Conservation (phyloP, 2,329 filamentous ascomycete species). For the Ceratocystis cacaofunesta region DNA sequence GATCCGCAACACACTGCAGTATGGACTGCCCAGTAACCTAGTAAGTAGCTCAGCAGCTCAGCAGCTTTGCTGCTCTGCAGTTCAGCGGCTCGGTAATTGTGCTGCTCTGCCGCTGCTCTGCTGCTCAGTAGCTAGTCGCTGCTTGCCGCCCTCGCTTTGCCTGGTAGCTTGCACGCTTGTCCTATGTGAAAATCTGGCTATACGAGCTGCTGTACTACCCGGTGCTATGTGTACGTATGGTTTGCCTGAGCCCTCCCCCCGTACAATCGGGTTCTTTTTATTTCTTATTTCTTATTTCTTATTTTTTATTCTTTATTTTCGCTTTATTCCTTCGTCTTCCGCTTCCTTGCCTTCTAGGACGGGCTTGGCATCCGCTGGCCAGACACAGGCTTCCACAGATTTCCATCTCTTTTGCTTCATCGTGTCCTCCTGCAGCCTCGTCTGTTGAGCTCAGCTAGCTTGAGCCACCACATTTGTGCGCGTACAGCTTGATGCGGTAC, state of each 20-base stretch:
- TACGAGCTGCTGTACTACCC: conserved; percentile 7
- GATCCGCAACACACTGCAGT: neutral
- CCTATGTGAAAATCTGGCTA: conserved; percentile 1
- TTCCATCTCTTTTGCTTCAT: neutral
- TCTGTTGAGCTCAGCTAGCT: neutral
- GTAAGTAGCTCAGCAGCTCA: no score
- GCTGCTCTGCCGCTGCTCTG: no score
- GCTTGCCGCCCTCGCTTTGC: neutral
- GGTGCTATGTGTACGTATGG: neutral
- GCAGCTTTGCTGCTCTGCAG: no score
- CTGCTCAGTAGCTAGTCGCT: neutral
- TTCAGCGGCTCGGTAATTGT: no score
- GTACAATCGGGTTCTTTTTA: neutral
- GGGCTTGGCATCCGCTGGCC: neutral
- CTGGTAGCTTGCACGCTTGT: neutral
- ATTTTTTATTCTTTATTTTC: no score
- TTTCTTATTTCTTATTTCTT: neutral
- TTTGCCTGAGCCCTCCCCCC: neutral
- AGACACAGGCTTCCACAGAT: neutral
- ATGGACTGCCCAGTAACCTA: neutral
- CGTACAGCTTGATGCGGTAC: neutral
- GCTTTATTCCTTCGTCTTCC: no score
- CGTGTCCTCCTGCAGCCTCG: neutral
- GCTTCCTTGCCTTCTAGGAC: neutral
- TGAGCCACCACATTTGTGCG: neutral